phyloP scores from a whole-genome alignment of 1,139 yeast species.

The Geotrichum carabidarum region DNA sequence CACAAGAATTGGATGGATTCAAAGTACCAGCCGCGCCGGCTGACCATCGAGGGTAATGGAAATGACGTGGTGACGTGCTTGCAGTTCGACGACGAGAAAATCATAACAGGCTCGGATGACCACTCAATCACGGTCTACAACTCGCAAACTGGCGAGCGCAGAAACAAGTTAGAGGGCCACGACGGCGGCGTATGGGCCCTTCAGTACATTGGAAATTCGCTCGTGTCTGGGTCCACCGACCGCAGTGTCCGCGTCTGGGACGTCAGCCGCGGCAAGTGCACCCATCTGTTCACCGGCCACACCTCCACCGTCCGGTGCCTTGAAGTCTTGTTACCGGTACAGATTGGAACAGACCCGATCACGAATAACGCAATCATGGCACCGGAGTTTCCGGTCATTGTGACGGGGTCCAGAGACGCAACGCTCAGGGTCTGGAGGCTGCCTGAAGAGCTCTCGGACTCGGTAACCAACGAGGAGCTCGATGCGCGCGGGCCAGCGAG shows the following conservation, averaged over 20 bases:
- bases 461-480: background rate
- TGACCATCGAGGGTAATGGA: slow-evolving; percentile 70
- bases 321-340: slow-evolving; percentile 68
- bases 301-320: slow-evolving; percentile 88
- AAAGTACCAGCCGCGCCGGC: slow-evolving; percentile 58
- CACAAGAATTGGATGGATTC: slow-evolving; percentile 82
- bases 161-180: slow-evolving; percentile 61
- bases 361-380: slow-evolving; percentile 57
- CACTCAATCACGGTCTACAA: slow-evolving; percentile 75
- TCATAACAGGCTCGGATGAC: slow-evolving; percentile 91
- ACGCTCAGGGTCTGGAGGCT: slow-evolving; percentile 86
- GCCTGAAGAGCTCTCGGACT: slow-evolving; percentile 41
- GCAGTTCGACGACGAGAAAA: slow-evolving; percentile 85
- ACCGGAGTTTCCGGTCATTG: slow-evolving; percentile 60
- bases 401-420: slow-evolving; percentile 87
- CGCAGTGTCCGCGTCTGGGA: slow-evolving; percentile 91
- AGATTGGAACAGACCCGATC: slow-evolving; percentile 26
- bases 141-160: slow-evolving; percentile 62
- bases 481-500: slow-evolving; percentile 12
- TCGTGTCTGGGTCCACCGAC: slow-evolving; percentile 90
- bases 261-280: slow-evolving; percentile 64
- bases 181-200: slow-evolving; percentile 99
- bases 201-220: slow-evolving; percentile 67
- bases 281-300: slow-evolving; percentile 85
- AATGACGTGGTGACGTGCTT: slow-evolving; percentile 85